Percentiles rank a stretch among this genome's conserved stretches.
These are phyloP conservation scores for Penicillium sp. DNA, from an alignment of 2,329 filamentous ascomycete species.

Conservation along the genomic window DNA sequence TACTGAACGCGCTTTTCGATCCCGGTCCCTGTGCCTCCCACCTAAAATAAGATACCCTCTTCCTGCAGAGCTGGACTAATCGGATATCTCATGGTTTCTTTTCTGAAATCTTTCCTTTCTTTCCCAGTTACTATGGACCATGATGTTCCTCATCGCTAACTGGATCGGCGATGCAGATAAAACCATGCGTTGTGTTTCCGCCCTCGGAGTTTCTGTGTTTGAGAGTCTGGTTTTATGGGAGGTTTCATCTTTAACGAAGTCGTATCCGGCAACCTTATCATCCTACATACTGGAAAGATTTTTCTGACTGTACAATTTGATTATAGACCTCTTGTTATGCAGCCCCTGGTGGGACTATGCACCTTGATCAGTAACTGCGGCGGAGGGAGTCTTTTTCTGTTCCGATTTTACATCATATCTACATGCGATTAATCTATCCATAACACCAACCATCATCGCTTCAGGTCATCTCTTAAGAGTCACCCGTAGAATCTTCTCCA, in stretches of 20 bases:
- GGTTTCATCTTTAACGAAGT: conserved; percentile 17
- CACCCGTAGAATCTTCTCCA: too few relatives aligned
- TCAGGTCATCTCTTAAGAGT: neutral
- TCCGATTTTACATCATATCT: neutral
- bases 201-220: conserved; percentile 19
- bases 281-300: neutral
- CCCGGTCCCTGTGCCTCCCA: neutral
- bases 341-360: neutral
- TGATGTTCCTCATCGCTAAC: conserved; percentile 30
- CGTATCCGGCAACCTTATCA: neutral
- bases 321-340: neutral
- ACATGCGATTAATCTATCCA: neutral
- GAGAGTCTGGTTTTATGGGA: conserved; percentile 16
- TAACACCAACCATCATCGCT: neutral
- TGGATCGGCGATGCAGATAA: conserved; percentile 27
- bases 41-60: neutral
- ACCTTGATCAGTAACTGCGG: neutral
- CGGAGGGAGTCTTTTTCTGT: neutral
- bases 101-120: conserved; percentile 10
- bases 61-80: neutral
- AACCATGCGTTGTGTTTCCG: conserved; percentile 18
- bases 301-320: neutral
- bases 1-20: conserved; percentile 30
- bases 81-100: conserved; percentile 4
- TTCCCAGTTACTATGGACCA: conserved; percentile 11